phyloP scores from a whole-genome alignment of 345 rosid genomes.

The Salix purpurea region DNA sequence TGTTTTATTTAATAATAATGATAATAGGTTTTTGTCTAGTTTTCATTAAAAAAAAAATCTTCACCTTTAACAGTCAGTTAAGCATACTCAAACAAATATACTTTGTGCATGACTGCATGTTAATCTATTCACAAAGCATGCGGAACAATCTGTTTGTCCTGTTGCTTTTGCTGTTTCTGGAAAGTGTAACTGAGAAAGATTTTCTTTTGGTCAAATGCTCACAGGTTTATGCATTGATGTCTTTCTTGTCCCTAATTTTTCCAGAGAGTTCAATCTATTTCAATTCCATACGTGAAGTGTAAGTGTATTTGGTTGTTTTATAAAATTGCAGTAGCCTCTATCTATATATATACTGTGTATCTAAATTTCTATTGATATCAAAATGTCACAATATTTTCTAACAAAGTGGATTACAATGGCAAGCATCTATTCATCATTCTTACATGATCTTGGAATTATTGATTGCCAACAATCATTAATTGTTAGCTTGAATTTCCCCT shows the following conservation, averaged over 20 bases:
- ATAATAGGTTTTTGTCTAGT: not conserved
- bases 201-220: not conserved
- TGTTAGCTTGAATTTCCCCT: not conserved
- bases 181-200: not conserved
- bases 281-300: slow-evolving; percentile 96
- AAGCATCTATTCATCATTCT: not conserved
- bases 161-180: not conserved
- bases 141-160: not conserved
- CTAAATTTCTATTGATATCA: not conserved
- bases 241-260: slow-evolving; percentile 75
- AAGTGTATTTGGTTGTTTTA: slow-evolving; percentile 26
- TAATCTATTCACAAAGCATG: not conserved
- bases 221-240: slow-evolving; percentile 92
- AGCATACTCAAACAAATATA: not conserved
- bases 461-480: not conserved
- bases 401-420: not conserved
- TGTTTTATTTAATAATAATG: not conserved
- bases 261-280: slow-evolving; percentile 77
- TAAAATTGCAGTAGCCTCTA: not conserved
- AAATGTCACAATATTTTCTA: not conserved
- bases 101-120: not conserved
- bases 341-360: not conserved
- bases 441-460: not conserved
- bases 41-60: not conserved
- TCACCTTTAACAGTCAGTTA: not conserved